Percentiles rank a stretch among this genome's conserved stretches.
Conservation (phyloP, 2,329 filamentous ascomycete species). For the Talaromyces sp. region DNA sequence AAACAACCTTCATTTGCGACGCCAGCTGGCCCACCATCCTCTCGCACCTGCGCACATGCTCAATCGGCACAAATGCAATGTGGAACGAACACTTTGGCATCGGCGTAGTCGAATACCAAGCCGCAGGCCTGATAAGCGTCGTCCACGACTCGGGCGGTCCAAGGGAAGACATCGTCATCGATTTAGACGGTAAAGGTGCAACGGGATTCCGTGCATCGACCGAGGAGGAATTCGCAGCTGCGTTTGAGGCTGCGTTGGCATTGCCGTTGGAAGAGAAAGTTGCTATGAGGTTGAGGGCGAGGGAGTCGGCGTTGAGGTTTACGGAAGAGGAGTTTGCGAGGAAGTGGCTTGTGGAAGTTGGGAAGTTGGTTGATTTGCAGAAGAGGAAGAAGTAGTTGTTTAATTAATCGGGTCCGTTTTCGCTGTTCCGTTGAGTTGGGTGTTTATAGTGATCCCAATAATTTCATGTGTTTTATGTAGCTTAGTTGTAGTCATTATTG, state of each 20-base stretch:
- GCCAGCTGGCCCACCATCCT: constrained; percentile 84
- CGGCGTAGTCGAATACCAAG: constrained; percentile 96
- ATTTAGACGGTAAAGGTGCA: constrained; percentile 64
- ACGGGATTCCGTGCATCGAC: constrained; percentile 86
- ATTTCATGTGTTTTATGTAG: neutral
- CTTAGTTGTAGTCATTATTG: neutral
- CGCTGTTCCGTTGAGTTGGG: no score
- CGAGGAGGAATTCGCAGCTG: constrained; percentile 69
- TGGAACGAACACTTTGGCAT: constrained; percentile 99
- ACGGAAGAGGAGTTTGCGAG: constrained; percentile 78
- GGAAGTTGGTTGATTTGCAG: constrained; percentile 48
- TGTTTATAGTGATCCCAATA: no score
- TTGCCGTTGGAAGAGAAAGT: constrained; percentile 57
- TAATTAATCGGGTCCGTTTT: neutral
- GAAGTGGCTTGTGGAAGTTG: constrained; percentile 72
- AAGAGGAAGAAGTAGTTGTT: constrained; percentile 6
- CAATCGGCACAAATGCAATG: constrained; percentile 93
- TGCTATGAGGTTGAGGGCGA: constrained; percentile 68
- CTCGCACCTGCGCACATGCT: constrained; percentile 68
- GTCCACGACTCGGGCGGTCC: constrained; percentile 92
- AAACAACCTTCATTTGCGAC: constrained; percentile 83
- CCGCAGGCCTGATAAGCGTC: constrained; percentile 84
- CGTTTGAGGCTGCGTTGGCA: constrained; percentile 72
- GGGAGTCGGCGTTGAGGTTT: constrained; percentile 75
- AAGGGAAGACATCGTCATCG: constrained; percentile 84